Base-by-base conservation (phyloP, 164 flowering plant genomes). In the Chimonanthus salicifolius region DNA sequence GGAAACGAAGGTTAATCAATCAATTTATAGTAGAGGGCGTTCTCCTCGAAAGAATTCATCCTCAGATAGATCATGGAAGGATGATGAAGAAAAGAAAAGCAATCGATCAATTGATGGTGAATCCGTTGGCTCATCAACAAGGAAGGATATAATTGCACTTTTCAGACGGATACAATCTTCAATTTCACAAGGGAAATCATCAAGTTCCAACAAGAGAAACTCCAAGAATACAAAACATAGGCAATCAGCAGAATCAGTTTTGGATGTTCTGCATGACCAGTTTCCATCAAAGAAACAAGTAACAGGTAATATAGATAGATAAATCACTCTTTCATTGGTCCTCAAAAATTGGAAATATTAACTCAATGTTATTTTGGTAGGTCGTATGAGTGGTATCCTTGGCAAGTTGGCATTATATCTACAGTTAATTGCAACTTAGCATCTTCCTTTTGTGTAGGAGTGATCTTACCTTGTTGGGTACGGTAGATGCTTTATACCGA, bases 91-190 rank as follows among this genome's bases (percentile, higher is more conserved):
- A 64, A 18, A 72, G 74, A 72, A 74, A 69, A 48, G 11, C 21
- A 62, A 74, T 68, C 70, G 66, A 67, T 70, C 77, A 44, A 62
- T 81, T 54, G 82, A 76, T 64, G 49, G 47, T 3, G 76, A 75
- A 51, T 69, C 74, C 60, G 62, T 85, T 2, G 68, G 63, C 13
- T 71, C 87, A 49, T 71, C 84, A 43, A 79, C 77, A 49, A 86
- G 83, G 74, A 33, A 88, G 47, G 83, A 87, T 72, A 83, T 88
- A 63, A 81, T 87, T 64, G 82, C 89, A 64, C 74, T 90, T 48
- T 87, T 90, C 80, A 84, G 79, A 71, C 76, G 84, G 62, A 88
- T 88, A 73, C 87, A 85, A 44, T 71, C 88, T 77, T 87, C 92
- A 15, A 87, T 88, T 64, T 76, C 90, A n/a, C 82, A 85, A 75